phyloP scores from a whole-genome alignment of 352 stramenopile genomes.

The Plasmopara halstedii region DNA sequence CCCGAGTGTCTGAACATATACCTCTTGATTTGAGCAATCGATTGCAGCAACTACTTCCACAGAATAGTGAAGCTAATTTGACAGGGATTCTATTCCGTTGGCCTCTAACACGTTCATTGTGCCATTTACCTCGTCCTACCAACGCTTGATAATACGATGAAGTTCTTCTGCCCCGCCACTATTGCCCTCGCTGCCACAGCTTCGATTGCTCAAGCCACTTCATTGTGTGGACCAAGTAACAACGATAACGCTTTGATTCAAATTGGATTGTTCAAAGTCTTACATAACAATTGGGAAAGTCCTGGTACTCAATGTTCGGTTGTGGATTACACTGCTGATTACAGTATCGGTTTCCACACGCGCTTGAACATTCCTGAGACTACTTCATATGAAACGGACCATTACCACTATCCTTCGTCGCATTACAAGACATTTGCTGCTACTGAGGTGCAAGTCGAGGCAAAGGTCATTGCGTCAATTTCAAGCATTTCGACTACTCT shows the following conservation, averaged over 20 bases:
- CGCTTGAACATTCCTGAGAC: neutral
- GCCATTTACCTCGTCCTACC: neutral
- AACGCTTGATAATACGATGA: neutral
- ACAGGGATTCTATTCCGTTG: neutral
- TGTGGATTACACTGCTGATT: neutral
- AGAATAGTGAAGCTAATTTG: neutral
- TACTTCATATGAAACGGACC: neutral
- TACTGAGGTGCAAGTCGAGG: neutral
- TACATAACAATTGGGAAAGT: neutral
- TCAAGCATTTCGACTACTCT: neutral
- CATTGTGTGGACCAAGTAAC: neutral
- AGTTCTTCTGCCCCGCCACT: neutral
- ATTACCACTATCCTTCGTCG: no score
- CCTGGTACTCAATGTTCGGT: neutral
- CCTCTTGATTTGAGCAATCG: no score
- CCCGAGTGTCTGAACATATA: no score
- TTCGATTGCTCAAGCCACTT: neutral
- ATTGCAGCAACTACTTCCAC: no score
- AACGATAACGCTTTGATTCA: neutral
- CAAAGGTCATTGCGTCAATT: neutral
- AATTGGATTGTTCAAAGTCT: neutral
- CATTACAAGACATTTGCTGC: neutral
- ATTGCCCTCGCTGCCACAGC: neutral
- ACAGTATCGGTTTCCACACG: neutral
- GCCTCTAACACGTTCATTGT: neutral